Evolutionary conservation across 148 eudicot genomes (phyloP), one percentile per base, ranked within the genome.

Genomic region (Amaranthus cruentus): DNA sequence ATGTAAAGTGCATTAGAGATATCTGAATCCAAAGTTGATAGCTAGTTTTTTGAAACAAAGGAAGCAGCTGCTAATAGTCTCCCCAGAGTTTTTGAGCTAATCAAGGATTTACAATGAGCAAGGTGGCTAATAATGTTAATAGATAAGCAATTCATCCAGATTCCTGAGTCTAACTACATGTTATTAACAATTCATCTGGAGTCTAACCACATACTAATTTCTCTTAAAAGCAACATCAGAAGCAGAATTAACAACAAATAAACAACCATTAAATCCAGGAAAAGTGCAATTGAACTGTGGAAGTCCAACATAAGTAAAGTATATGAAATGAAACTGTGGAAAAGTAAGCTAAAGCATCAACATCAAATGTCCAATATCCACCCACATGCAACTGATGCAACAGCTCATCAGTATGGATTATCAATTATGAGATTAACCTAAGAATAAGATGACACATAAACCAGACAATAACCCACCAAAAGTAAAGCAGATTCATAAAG

Each of bases 401-500:
- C 38, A 47, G 60, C 59, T 51, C 42, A 43, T 42, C 9, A 15
- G 8, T 14, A 58, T 38, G 57, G 49, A 15, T 52, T 4, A 46
- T 49, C 55, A 15, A 49, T 66, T 13, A 65, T 44, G 12, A 47
- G 6, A 43, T 9, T 10, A 55, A 21, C 42, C 46, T 55, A 65
- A 55, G 4, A 43, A 49, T 55, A 65, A 55, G 4, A 43, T 58
- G 46, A 47, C 44, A 66, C n/a, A 47, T 9, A 15, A 38, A 42
- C 54, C 44, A 54, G 63, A 15, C 42, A 74, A 13, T 9, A 15
- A 64, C 47, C 47, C 15, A 56, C 61, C 64, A 72, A 21, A 10
- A 49, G 11, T 11, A 71, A 58, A 71, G 74, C 52, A 52, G 68
- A 47, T 50, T n/a, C 61, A 62, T 51, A 21, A 73, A 63, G 76